Conservation (phyloP, 148 eudicot genomes). For the Camellia japonica region DNA sequence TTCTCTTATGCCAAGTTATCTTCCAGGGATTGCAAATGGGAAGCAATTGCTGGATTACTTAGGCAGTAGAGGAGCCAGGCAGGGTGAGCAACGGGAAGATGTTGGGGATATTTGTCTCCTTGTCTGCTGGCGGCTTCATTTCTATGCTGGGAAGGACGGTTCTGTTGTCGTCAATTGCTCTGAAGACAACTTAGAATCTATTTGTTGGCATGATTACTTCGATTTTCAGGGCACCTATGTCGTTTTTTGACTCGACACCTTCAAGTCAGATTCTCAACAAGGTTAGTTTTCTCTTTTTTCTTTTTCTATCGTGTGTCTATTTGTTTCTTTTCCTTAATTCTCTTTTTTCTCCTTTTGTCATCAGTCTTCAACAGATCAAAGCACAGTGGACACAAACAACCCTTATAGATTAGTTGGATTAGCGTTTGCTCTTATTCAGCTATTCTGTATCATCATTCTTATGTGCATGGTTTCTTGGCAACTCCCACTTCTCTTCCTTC, state of each 20-base stretch:
- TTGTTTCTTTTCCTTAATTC: too few species aligned
- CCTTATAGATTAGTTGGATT: constrained; percentile 88
- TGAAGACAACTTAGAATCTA: constrained; percentile 64
- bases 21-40: constrained; percentile 75
- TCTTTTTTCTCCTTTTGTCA: constrained; percentile 24
- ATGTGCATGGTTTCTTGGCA: constrained; percentile 66
- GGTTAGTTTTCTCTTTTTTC: constrained; percentile 28
- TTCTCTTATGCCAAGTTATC: constrained; percentile 66
- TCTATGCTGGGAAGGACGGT: constrained; percentile 77
- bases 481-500: background rate
- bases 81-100: constrained; percentile 31
- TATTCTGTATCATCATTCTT: constrained; percentile 61
- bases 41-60: constrained; percentile 91
- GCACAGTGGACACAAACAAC: constrained; percentile 77
- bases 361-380: constrained; percentile 81
- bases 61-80: constrained; percentile 64
- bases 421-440: constrained; percentile 81
- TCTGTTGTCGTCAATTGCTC: constrained; percentile 70
- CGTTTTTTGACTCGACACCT: constrained; percentile 79
- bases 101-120: constrained; percentile 49
- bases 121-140: constrained; percentile 76
- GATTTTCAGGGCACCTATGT: constrained; percentile 73
- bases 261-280: constrained; percentile 81
- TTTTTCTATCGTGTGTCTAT: too few species aligned
- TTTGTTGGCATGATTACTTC: constrained; percentile 66